Evolutionary conservation across 306 rosid genomes (phyloP), one percentile per base, ranked within the genome.

Genomic region (Astragalus membranaceus): DNA sequence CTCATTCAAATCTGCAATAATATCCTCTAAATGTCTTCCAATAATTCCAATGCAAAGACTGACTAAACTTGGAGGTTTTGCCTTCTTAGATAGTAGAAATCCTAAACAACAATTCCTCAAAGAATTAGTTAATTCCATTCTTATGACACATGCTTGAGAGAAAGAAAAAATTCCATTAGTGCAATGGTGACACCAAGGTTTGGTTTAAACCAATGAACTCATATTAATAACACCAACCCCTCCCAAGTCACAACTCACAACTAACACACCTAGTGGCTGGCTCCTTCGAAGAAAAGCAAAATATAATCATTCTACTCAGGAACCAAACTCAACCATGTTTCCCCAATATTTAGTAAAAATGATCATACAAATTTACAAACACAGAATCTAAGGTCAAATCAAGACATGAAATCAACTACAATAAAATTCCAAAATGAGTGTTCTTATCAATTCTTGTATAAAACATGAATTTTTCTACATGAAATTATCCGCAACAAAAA

Each of bases 11-110:
- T 94, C 95, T 26, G 69, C 64, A 74, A 94, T 20, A 47, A 94
- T 72, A 70, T 94, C 98, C 75, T 90, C 95, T 85, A 94, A 84
- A 87, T 94, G 79, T 72, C 71, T 88, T 20, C 98, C 97, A 26
- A 90, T 44, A 70, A 94, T 70, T 75, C 96, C 98, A 64, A 90
- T 61, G 78, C 97, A 90, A 72, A 94, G 80, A 71, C 79, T 81
- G 37, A 85, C 87, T 70, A 94, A 83, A 68, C 88, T 88, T 2
- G 86, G 83, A 64, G 97, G 88, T 30, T 80, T 84, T 59, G 39
- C 75, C 86, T 78, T 85, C 76, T 70, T 77, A 15, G 47, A 54
- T 5, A 82, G 51, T 4, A 82, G 56, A 16, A 78, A 75, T 48
- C 87, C 96, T 88, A 80, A 57, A 72, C 51, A 59, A n/a, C 74